Evolutionary conservation across 2,329 filamentous ascomycete species (phyloP).

Genomic region (Exophiala dermatitidis): DNA sequence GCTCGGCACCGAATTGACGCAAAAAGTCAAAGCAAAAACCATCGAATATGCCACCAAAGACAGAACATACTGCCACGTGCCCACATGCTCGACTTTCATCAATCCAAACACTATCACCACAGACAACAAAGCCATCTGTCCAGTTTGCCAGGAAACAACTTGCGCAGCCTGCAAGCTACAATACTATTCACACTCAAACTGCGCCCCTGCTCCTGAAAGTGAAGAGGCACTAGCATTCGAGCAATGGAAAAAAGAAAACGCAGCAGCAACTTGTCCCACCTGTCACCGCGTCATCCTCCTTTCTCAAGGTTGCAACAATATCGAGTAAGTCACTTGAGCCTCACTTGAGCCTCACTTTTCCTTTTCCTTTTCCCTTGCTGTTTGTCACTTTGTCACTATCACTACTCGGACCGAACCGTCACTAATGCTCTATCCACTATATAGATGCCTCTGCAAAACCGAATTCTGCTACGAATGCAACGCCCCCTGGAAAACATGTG

Average conservation of each 20-base stretch:
- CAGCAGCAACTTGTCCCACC: constrained; percentile 68
- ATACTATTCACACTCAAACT: constrained; percentile 36
- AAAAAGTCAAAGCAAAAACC: constrained; percentile 39
- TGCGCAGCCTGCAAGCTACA: constrained; percentile 47
- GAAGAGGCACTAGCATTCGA: constrained; percentile 32
- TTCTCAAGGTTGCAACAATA: constrained; percentile 31
- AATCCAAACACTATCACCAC: constrained; percentile 29
- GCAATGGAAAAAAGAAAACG: constrained; percentile 56
- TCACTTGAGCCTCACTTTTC: too few relatives aligned
- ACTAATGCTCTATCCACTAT: background rate
- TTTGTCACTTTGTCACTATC: too few relatives aligned
- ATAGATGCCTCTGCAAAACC: constrained; percentile 28
- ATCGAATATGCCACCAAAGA: constrained; percentile 45
- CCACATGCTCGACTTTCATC: constrained; percentile 45
- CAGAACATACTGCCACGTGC: constrained; percentile 46
- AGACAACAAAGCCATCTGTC: constrained; percentile 37
- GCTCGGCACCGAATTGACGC: constrained; percentile 2
- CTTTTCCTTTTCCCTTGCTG: too few relatives aligned
- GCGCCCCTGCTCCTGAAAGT: constrained; percentile 24
- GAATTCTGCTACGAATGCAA: constrained; percentile 33
- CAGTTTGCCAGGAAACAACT: constrained; percentile 39
- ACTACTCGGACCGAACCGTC: too few relatives aligned
- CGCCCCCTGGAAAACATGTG: constrained; percentile 28
- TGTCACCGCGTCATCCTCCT: constrained; percentile 52
- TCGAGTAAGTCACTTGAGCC: constrained; percentile 27